Percentiles rank a stretch among this genome's conserved stretches.
phyloP scores from a whole-genome alignment of 257 asterid genomes.

The Solanum peruvianum region DNA sequence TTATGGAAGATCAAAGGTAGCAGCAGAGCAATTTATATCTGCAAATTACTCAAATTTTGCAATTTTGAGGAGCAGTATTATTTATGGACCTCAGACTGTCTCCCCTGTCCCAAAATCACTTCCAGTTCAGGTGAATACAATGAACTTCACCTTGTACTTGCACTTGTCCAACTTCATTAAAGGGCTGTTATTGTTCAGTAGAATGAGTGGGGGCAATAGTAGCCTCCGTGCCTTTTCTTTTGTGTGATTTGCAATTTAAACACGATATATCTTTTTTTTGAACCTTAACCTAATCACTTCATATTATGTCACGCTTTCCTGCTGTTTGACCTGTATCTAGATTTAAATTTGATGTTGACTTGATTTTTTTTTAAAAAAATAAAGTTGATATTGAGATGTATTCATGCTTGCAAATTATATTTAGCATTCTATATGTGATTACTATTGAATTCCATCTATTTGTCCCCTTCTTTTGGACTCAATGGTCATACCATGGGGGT shows the following conservation, averaged over 20 bases:
- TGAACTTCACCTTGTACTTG: background rate
- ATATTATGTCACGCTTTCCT: background rate
- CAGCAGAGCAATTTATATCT: slow-evolving; percentile 61
- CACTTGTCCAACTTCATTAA: background rate
- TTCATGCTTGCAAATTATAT: background rate
- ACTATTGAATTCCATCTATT: background rate
- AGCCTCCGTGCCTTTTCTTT: background rate
- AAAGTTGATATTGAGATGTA: background rate
- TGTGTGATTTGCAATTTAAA: background rate
- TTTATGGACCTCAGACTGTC: slow-evolving; percentile 82
- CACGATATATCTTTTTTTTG: background rate
- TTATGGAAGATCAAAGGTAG: slow-evolving; percentile 85
- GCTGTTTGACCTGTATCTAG: background rate
- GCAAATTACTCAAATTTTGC: slow-evolving; percentile 55
- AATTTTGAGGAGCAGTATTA: slow-evolving; percentile 91
- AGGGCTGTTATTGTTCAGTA: background rate
- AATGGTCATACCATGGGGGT: background rate
- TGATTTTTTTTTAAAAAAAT: background rate
- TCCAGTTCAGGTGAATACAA: slow-evolving; percentile 64
- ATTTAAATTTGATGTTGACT: background rate
- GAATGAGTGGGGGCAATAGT: background rate
- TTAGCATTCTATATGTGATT: background rate
- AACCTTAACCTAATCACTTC: background rate
- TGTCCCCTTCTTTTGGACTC: background rate
- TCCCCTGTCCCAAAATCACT: slow-evolving; percentile 86